Percentiles rank a stretch among this genome's conserved stretches.
Evolutionary conservation across 371 early-diverging fungal species (phyloP).

Genomic region (Cokeromyces recurvatus): DNA sequence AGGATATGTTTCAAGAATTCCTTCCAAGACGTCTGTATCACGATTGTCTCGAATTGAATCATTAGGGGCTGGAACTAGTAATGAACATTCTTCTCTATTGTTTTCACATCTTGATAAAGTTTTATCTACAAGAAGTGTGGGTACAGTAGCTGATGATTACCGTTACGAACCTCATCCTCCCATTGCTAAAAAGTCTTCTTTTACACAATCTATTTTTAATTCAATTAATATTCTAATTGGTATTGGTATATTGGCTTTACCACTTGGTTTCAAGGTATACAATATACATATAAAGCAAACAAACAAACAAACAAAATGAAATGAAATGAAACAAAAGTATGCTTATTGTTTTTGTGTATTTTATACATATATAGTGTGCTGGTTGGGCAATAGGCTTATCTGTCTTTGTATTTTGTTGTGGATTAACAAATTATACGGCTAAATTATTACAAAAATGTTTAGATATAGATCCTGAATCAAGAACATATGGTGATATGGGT

Average conservation of each 20-base stretch:
- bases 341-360: not conserved
- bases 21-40: not conserved
- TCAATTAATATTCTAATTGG: constrained; percentile 65
- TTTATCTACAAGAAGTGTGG: constrained; percentile 21
- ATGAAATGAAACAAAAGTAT: not conserved
- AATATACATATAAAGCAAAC: not conserved
- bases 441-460: constrained; percentile 60
- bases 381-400: constrained; percentile 62
- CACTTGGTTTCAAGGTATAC: constrained; percentile 56
- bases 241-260: constrained; percentile 54
- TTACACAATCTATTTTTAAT: constrained; percentile 49
- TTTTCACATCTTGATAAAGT: constrained; percentile 23
- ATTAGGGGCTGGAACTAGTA: not conserved
- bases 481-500: constrained; percentile 68
- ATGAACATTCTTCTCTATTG: constrained; percentile 19
- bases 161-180: constrained; percentile 11
- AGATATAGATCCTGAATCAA: constrained; percentile 37
- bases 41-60: constrained; percentile 7
- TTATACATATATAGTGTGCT: constrained; percentile 28
- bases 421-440: constrained; percentile 62
- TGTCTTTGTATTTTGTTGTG: constrained; percentile 52
- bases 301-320: not conserved
- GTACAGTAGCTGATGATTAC: constrained; percentile 37
- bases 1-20: constrained; percentile 1
- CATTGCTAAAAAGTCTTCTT: constrained; percentile 33